Evolutionary conservation across 352 stramenopile species (phyloP).

Genomic region (Globisporangium yorkense): DNA sequence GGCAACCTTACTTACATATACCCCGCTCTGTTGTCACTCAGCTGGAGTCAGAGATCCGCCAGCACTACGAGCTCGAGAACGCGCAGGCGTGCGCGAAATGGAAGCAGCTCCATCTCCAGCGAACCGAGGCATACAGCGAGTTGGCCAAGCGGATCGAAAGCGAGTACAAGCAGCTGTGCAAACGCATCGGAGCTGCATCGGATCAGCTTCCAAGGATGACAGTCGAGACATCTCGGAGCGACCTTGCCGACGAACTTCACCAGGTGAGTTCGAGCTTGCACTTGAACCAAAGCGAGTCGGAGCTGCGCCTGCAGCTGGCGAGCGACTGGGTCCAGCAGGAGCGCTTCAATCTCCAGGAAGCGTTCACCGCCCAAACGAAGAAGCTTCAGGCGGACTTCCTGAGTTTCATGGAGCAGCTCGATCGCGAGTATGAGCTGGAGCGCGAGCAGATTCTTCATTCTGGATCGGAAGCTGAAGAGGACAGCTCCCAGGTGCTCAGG

Average conservation of each 20-base stretch:
- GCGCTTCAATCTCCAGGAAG: constrained; percentile 64
- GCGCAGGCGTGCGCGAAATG: constrained; percentile 40
- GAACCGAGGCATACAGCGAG: constrained; percentile 13
- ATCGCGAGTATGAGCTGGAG: constrained; percentile 27
- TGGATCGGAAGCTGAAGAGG: neutral
- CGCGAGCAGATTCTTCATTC: constrained; percentile 25
- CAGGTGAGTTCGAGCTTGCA: neutral
- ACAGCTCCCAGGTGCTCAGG: neutral
- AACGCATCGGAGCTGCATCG: neutral
- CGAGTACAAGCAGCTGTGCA: constrained; percentile 25
- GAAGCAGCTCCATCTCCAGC: constrained; percentile 42
- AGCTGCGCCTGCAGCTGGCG: constrained; percentile 22
- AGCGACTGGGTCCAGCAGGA: constrained; percentile 57
- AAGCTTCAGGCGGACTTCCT: constrained; percentile 46
- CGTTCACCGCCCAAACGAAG: constrained; percentile 53
- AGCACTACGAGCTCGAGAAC: constrained; percentile 52
- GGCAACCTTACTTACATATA: too few species aligned
- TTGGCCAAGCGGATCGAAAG: constrained; percentile 24
- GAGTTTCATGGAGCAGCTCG: constrained; percentile 33
- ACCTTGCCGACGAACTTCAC: neutral
- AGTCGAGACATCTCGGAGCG: neutral
- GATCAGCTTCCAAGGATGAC: neutral
- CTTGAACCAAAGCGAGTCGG: constrained; percentile 6
- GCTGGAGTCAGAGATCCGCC: constrained; percentile 50
- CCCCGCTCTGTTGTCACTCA: constrained; percentile 4